Evolutionary conservation across 2,329 filamentous ascomycete species (phyloP), one percentile per base, ranked within the genome.

Genomic region (Cladosporium sphaerospermum): DNA sequence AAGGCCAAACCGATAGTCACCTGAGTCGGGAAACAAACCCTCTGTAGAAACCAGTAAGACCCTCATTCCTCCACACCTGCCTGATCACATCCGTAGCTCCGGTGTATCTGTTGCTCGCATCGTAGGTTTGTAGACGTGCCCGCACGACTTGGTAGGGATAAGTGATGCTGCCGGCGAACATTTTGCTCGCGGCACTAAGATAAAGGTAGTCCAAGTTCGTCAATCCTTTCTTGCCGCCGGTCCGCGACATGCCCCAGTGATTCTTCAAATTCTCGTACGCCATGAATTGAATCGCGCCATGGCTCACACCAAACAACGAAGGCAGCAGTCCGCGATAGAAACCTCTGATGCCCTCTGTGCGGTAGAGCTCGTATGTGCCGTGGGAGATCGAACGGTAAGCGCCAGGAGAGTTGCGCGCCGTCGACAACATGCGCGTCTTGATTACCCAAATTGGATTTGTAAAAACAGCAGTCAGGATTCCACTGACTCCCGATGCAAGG

Each of bases 381-480:
- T 84, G 78, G 59, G 78, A 73, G 76, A 96, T 88, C 59, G 82
- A 85, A 13, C 81, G 78, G 71, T 99, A 99, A 1, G 92, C 93
- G 11, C 89, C 89, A 2, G 78, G 80, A 5, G 83, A 78, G 52
- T 81, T 77, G 46, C 82, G 81, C 60, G 93, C 88, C 3, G 88
- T 91, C 31, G 90, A 89, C 19, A 97, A 77, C 90, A 99, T 97
- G 58, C 93, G 86, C 8, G 92, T 97, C 76, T 97, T 97, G 69
- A 99, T 83, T 2, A 99, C 93, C 93, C 93, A 99, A 62, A 99
- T 85, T 2, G 93, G 93, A 68, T 97, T 97, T 31, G 93, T 97
- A 59, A 92, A 78, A 31, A 88, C 73, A 41, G 91, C 86, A 1
- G 90, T 95, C 39, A 88, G 70, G 14, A 86, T 76, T 31, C 92